Conservation (phyloP, 163 green algal genomes). For the Volvox carteri region DNA sequence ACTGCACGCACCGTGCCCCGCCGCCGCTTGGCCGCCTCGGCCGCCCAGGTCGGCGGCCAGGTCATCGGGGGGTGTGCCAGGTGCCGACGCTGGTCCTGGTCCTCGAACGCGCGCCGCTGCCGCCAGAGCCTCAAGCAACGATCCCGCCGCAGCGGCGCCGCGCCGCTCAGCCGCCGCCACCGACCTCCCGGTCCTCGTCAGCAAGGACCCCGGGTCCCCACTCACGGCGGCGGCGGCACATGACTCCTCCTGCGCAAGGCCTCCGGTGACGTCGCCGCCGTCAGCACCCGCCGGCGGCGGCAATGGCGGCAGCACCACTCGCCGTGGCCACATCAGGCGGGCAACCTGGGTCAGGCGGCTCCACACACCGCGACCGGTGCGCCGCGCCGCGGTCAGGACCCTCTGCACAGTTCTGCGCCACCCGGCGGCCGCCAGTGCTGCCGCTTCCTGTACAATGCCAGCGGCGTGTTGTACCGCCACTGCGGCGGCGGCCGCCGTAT, state of each 20-base stretch:
- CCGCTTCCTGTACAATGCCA: background rate
- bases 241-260: background rate
- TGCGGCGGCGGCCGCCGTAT: background rate
- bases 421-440: background rate
- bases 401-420: background rate
- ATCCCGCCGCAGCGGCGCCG: conserved; percentile 3
- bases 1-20: background rate
- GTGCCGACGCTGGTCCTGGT: background rate
- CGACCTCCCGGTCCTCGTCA: background rate
- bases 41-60: background rate
- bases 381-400: background rate
- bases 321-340: background rate
- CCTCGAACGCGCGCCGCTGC: background rate
- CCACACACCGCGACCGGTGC: background rate
- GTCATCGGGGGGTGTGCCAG: background rate
- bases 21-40: background rate
- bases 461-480: background rate
- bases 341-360: background rate
- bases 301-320: background rate
- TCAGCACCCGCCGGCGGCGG: background rate
- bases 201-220: too few relatives aligned
- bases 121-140: background rate
- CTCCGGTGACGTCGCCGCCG: background rate
- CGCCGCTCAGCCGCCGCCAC: background rate
- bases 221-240: too few relatives aligned